These are phyloP conservation scores for Nothomitra cinnamomea DNA, from an alignment of 2,329 filamentous ascomycete species.

Conservation along the genomic window DNA sequence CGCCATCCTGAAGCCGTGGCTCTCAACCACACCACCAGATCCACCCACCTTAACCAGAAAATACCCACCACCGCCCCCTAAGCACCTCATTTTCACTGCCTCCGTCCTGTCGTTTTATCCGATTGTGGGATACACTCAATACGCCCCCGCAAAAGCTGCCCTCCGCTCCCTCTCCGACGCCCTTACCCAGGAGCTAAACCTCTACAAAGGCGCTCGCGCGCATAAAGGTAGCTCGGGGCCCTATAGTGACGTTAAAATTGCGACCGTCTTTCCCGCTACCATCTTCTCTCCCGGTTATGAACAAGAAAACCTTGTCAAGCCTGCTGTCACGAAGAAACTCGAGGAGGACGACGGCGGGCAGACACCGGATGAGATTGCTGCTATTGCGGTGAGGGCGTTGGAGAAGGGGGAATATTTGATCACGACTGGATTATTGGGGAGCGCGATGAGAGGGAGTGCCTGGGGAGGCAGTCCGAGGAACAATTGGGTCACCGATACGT, in stretches of 20 bases:
- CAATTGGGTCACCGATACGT: conserved; percentile 41
- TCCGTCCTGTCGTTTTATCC: conserved; percentile 61
- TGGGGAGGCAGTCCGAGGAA: conserved; percentile 40
- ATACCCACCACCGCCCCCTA: conserved; percentile 28
- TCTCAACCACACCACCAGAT: conserved; percentile 23
- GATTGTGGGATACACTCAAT: conserved; percentile 66
- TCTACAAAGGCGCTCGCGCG: conserved; percentile 55
- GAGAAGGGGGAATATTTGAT: conserved; percentile 70
- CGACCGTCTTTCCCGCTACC: conserved; percentile 69
- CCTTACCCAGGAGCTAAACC: conserved; percentile 63
- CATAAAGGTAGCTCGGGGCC: conserved; percentile 24
- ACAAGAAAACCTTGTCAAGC: conserved; percentile 63
- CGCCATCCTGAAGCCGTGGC: conserved; percentile 60
- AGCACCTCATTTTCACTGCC: conserved; percentile 78
- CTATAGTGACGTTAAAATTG: conserved; percentile 55
- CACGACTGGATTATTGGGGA: conserved; percentile 55
- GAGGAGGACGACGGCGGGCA: conserved; percentile 73
- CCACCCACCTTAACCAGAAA: conserved; percentile 15
- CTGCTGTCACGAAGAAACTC: conserved; percentile 57
- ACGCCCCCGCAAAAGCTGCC: conserved; percentile 72
- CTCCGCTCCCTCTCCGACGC: conserved; percentile 70
- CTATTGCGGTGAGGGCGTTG: conserved; percentile 49
- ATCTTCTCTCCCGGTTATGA: conserved; percentile 63
- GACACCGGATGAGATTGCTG: conserved; percentile 61
- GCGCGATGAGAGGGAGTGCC: conserved; percentile 48